Percentiles rank a stretch among this genome's conserved stretches.
These are phyloP conservation scores for Nemania serpens DNA, from an alignment of 2,329 filamentous ascomycete genomes.

Conservation along the genomic window DNA sequence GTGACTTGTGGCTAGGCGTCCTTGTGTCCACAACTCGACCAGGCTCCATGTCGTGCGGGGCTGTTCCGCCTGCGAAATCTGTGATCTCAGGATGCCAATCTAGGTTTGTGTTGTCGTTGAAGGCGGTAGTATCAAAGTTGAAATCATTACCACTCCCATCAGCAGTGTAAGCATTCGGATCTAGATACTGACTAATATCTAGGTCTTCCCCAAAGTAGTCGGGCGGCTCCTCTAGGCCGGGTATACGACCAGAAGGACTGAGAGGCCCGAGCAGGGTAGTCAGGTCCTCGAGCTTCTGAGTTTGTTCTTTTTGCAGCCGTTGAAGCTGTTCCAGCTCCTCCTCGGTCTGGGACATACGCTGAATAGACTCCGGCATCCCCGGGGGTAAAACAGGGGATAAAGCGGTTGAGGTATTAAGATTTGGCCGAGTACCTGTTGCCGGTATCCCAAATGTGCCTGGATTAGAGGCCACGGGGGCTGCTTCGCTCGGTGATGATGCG, in stretches of 20 bases:
- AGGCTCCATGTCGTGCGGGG: slow-evolving; percentile 22
- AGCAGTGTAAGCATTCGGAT: slow-evolving; percentile 41
- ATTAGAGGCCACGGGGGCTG: slow-evolving; percentile 31
- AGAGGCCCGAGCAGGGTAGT: slow-evolving; percentile 76
- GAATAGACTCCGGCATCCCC: slow-evolving; percentile 55
- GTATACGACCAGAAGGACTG: slow-evolving; percentile 78
- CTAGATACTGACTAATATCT: slow-evolving; percentile 58
- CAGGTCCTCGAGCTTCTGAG: slow-evolving; percentile 75
- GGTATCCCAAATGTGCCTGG: slow-evolving; percentile 29
- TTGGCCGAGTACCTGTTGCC: slow-evolving; percentile 25
- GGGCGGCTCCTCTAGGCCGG: slow-evolving; percentile 62
- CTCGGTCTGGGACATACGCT: slow-evolving; percentile 69
- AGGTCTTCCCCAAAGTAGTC: slow-evolving; percentile 49
- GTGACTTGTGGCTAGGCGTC: slow-evolving; percentile 46
- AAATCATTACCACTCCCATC: slow-evolving; percentile 44
- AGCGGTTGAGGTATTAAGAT: slow-evolving; percentile 41
- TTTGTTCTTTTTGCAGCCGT: slow-evolving; percentile 78
- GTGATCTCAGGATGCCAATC: slow-evolving; percentile 36
- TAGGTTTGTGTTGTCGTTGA: slow-evolving; percentile 31
- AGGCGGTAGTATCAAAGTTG: slow-evolving; percentile 46
- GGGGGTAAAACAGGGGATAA: slow-evolving; percentile 57
- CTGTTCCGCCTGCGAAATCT: slow-evolving; percentile 28
- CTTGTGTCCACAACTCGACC: slow-evolving; percentile 37
- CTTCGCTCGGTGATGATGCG: slow-evolving; percentile 29
- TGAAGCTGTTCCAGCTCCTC: slow-evolving; percentile 79